Conservation (phyloP, 257 asterid genomes). For the Salvia rosmarinus region DNA sequence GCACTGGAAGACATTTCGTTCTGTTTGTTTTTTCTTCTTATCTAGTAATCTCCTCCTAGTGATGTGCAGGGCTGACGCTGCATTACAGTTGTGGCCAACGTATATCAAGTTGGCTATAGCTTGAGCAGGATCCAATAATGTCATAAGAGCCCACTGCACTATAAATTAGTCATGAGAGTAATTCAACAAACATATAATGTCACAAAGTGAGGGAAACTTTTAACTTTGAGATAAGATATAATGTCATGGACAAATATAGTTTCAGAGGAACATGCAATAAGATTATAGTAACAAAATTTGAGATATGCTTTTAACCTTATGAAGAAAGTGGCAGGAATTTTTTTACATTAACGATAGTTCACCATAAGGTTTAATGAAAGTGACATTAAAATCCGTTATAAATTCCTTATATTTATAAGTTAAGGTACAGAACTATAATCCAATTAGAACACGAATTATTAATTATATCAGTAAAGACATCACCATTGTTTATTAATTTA, state of each 20-base stretch:
- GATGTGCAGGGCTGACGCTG: slow-evolving; percentile 75
- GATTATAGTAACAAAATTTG: not conserved
- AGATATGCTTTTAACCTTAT: slow-evolving; percentile 11
- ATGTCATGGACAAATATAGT: not conserved
- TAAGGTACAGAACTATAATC: too few relatives aligned
- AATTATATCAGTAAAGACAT: not conserved
- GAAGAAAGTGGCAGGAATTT: slow-evolving; percentile 18
- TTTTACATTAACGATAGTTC: too few relatives aligned
- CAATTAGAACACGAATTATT: too few relatives aligned
- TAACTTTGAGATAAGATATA: not conserved
- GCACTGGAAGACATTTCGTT: slow-evolving; percentile 82
- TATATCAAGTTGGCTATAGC: slow-evolving; percentile 91
- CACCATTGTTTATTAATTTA: not conserved
- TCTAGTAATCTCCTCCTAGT: slow-evolving; percentile 77
- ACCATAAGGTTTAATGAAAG: too few relatives aligned
- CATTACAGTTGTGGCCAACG: slow-evolving; percentile 77
- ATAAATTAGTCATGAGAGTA: not conserved
- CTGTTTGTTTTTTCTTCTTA: slow-evolving; percentile 78
- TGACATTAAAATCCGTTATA: not conserved
- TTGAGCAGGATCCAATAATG: slow-evolving; percentile 81
- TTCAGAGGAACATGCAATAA: too few relatives aligned
- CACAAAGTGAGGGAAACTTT: slow-evolving; percentile 16
- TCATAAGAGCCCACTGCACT: slow-evolving; percentile 98
- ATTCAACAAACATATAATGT: not conserved
- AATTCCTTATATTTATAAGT: not conserved